phyloP scores from a whole-genome alignment of 371 early-diverging fungal genomes.

The Circinella umbellata region DNA sequence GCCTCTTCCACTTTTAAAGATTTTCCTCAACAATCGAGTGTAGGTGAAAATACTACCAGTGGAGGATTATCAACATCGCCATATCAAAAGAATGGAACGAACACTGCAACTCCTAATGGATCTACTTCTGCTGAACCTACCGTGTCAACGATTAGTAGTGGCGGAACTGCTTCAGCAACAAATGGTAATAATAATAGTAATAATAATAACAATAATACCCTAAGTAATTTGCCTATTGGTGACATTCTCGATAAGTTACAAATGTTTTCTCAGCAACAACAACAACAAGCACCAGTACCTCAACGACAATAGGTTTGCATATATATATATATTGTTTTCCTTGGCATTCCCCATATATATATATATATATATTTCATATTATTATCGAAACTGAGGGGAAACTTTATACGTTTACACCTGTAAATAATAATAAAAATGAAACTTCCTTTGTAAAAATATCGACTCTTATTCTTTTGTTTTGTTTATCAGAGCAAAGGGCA shows the following conservation, averaged over 20 bases:
- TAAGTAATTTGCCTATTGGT: not conserved
- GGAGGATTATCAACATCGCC: not conserved
- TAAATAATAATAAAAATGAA: too few species aligned
- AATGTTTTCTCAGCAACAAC: conserved; percentile 1
- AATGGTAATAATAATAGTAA: too few species aligned
- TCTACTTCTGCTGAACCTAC: too few species aligned
- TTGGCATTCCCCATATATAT: not conserved
- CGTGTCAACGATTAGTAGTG: too few species aligned
- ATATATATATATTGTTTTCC: not conserved
- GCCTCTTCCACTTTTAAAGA: not conserved
- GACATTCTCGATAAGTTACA: conserved; percentile 18
- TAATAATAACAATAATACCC: not conserved
- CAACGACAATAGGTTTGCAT: conserved; percentile 1
- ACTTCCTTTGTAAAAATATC: too few species aligned
- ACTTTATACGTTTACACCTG: too few species aligned
- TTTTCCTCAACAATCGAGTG: conserved; percentile 1
- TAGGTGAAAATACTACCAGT: not conserved
- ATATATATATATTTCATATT: not conserved
- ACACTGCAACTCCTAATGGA: not conserved
- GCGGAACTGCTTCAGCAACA: too few species aligned
- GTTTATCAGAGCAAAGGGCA: too few species aligned
- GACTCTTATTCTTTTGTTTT: too few species aligned
- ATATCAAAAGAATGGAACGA: not conserved
- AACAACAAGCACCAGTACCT: not conserved
- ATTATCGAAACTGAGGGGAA: too few species aligned